phyloP scores from a whole-genome alignment of 2,329 filamentous ascomycete species.

The Fonsecaea multimorphosa region DNA sequence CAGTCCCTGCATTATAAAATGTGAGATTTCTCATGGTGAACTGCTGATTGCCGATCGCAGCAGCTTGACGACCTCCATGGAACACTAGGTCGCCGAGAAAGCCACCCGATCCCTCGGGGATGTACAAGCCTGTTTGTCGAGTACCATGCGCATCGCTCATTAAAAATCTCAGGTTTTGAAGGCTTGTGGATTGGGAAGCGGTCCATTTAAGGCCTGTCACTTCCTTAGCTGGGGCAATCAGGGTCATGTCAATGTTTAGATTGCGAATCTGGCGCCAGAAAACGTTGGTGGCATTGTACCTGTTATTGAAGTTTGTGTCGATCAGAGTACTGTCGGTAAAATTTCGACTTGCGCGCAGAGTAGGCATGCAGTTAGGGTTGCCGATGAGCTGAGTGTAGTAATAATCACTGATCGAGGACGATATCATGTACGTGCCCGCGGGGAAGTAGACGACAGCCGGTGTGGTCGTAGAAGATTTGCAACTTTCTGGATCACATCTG shows the following conservation, averaged over 20 bases:
- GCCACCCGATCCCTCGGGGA: too few relatives aligned
- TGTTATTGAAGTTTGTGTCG: not conserved
- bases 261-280: conserved; percentile 4
- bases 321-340: not conserved
- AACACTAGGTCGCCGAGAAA: not conserved
- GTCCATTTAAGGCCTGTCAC: conserved; percentile 2
- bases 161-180: not conserved
- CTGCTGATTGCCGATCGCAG: not conserved
- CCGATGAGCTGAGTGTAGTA: conserved; percentile 7
- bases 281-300: too few relatives aligned
- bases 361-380: not conserved
- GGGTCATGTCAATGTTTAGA: conserved; percentile 7
- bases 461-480: conserved; percentile 1
- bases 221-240: not conserved
- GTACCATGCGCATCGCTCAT: not conserved
- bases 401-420: not conserved
- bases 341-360: not conserved
- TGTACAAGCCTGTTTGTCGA: too few relatives aligned
- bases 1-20: not conserved
- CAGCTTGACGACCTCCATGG: not conserved
- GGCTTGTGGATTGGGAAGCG: not conserved
- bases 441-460: conserved; percentile 7
- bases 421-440: conserved; percentile 4
- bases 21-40: conserved; percentile 5
- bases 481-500: not conserved